Conservation (phyloP, 31 red algal genomes). For the Odonthalia washingtoniensis region DNA sequence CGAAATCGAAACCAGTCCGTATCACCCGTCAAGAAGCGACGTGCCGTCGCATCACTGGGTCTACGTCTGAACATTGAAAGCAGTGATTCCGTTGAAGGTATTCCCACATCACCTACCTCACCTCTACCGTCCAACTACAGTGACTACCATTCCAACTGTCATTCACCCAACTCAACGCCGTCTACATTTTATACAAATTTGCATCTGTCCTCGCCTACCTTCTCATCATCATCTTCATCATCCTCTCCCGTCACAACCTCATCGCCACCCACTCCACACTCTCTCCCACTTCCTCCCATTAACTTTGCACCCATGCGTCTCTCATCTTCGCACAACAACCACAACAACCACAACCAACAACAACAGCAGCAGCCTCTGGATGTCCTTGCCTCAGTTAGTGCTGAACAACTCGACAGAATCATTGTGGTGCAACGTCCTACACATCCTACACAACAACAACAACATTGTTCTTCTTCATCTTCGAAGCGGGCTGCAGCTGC, state of each 20-base stretch:
- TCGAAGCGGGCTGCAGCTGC: too few relatives aligned
- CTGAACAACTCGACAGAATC: slow-evolving; percentile 15
- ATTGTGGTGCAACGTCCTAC: too few relatives aligned
- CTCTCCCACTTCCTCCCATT: neutral
- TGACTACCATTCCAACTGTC: too few relatives aligned
- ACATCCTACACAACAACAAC: neutral
- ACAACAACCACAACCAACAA: neutral
- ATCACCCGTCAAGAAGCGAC: neutral
- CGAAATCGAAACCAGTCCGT: neutral
- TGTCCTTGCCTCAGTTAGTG: slow-evolving; percentile 63
- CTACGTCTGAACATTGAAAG: slow-evolving; percentile 53
- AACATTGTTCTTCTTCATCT: too few relatives aligned
- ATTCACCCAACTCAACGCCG: neutral
- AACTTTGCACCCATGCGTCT: neutral
- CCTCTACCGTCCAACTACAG: too few relatives aligned
- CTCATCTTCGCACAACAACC: neutral
- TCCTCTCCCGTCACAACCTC: neutral
- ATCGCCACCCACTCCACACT: neutral
- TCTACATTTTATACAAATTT: neutral
- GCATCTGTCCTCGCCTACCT: neutral
- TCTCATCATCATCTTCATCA: neutral
- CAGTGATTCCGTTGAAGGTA: slow-evolving; percentile 29
- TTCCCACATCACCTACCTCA: slow-evolving; percentile 67
- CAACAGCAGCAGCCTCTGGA: slow-evolving; percentile 35
- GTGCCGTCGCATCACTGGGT: slow-evolving; percentile 26